Evolutionary conservation across 2,329 filamentous ascomycete genomes (phyloP), one percentile per base, ranked within the genome.

Genomic region (Ophiostoma tasmaniense): DNA sequence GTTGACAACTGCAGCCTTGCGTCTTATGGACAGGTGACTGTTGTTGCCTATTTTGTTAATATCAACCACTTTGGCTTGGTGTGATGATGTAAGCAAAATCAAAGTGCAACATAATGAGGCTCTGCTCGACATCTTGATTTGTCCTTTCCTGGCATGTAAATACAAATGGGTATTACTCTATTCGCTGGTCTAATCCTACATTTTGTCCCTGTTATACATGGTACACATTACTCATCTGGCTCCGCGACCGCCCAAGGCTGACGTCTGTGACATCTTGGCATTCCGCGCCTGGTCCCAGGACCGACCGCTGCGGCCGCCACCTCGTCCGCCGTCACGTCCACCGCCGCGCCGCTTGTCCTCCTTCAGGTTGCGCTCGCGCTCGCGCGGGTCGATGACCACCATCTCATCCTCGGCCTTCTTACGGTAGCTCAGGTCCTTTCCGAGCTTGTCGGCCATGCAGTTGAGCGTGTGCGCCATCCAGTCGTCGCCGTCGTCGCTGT

Each of bases 391-490:
- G 78, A 98, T 97, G 2, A 98, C 93, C 64, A 96, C 87, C 61
- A 97, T 78, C 75, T 97, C 92, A 70, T 97, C 93, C 75, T 95
- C 92, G 68, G 94, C 93, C 78, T 95, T 93, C 79, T 88, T 89
- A 76, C 94, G 92, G 84, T 95, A 97, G 67, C 86, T 92, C 67
- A 98, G 79, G 78, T 98, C 92, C 76, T 98, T 98, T 25, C 95
- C 95, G 6, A 97, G 79, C 72, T 89, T 90, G 74, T 98, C 95
- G 71, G 93, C 95, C 50, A 90, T 90, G 77, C 97, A 98, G 64
- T 86, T 91, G 45, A 99, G 82, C 11, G 87, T 84, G 77, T 98
- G 94, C 3, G 87, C 87, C 87, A 97, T 91, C 93, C 94, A 98
- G 8, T 88, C 89, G 65, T 85, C 83, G 6, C 88, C 89, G 66